These are phyloP conservation scores for Ulota crispa DNA, from an alignment of 225 moss, liverwort and hornwort species.

Conservation along the genomic window DNA sequence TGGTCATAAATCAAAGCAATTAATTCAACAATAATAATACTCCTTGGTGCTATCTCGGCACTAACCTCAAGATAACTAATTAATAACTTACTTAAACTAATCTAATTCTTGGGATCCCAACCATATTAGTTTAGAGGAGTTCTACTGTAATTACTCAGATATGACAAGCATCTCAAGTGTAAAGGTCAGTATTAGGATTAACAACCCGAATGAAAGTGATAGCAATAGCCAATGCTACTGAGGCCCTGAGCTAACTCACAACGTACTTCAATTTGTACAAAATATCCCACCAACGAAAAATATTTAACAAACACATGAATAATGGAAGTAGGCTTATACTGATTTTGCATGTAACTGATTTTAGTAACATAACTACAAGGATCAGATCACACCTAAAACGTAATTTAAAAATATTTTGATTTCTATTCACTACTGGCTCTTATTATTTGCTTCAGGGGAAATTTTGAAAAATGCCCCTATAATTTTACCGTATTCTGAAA, in stretches of 20 bases:
- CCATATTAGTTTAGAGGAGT: too few species aligned
- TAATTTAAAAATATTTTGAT: too few species aligned
- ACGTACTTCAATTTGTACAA: not conserved
- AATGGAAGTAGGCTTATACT: not conserved
- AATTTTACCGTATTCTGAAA: too few species aligned
- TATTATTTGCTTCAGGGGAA: too few species aligned
- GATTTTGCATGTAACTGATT: not conserved
- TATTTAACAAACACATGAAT: not conserved
- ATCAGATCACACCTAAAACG: not conserved
- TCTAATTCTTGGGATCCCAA: too few species aligned
- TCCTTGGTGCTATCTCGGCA: too few species aligned
- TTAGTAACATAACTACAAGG: not conserved
- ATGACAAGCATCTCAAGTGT: not conserved
- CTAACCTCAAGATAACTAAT: too few species aligned
- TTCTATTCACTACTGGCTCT: too few species aligned
- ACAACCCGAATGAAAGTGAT: not conserved
- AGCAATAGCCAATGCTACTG: not conserved
- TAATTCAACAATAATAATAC: too few species aligned
- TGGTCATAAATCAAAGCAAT: too few species aligned
- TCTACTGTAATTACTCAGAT: not conserved
- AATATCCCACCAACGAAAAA: not conserved
- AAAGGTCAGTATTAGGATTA: not conserved
- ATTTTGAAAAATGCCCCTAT: too few species aligned
- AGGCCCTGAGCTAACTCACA: not conserved
- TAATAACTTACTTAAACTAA: too few species aligned